Conservation (phyloP, 2,329 filamentous ascomycete genomes). For the Tolypocladium amazonense region DNA sequence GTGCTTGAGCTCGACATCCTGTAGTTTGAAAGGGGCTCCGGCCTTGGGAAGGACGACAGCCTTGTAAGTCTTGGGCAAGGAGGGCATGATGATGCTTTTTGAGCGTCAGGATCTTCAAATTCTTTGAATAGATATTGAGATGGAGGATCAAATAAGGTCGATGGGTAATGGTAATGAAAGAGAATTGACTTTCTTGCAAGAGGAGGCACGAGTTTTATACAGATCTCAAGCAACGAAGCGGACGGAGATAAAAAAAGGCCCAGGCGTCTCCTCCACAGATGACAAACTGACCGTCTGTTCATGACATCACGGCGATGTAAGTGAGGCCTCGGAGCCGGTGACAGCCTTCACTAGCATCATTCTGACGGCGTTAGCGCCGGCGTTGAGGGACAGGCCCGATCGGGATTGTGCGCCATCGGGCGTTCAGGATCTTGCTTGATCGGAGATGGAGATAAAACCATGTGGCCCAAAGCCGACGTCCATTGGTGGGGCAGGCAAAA, state of each 20-base stretch:
- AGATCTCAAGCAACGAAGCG: neutral
- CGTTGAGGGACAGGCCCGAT: neutral
- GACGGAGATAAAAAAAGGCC: neutral
- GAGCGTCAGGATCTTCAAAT: neutral
- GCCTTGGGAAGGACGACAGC: conserved; percentile 48
- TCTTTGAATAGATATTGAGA: neutral
- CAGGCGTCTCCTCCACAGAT: neutral
- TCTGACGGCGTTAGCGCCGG: neutral
- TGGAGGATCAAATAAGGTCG: neutral
- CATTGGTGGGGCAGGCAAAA: neutral
- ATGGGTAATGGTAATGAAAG: neutral
- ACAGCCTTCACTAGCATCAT: neutral
- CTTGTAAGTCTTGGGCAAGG: conserved; percentile 56
- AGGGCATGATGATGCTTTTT: conserved; percentile 13
- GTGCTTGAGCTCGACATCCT: conserved; percentile 45
- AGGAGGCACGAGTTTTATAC: neutral
- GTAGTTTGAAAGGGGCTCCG: conserved; percentile 42
- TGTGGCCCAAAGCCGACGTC: neutral
- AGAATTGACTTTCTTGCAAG: neutral
- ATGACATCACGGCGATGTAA: neutral
- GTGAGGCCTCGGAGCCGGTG: neutral
- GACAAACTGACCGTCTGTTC: neutral
- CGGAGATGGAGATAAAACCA: neutral
- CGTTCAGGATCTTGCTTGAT: neutral
- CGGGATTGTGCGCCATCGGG: neutral